These are phyloP conservation scores for Phytophthora hybrid DNA, from an alignment of 352 stramenopile species.

Conservation along the genomic window DNA sequence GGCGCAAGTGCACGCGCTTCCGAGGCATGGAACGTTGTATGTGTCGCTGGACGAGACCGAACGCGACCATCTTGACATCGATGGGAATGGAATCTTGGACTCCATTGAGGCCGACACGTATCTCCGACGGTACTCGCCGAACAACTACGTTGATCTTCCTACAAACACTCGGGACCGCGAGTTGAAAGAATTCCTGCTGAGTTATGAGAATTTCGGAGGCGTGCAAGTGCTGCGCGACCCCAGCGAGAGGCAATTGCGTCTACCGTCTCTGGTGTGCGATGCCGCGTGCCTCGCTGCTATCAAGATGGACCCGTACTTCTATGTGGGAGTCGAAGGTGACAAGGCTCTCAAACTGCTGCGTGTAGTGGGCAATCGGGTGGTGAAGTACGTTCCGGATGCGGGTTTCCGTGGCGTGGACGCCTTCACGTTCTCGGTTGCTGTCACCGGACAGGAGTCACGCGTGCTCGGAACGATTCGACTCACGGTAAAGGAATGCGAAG, in stretches of 20 bases:
- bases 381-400: slow-evolving; percentile 66
- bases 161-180: slow-evolving; percentile 46
- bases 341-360: slow-evolving; percentile 54
- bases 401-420: slow-evolving; percentile 62
- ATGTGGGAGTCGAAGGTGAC: slow-evolving; percentile 54
- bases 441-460: slow-evolving; percentile 51
- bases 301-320: slow-evolving; percentile 69
- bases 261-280: slow-evolving; percentile 64
- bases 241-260: slow-evolving; percentile 60
- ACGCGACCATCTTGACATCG: slow-evolving; percentile 67
- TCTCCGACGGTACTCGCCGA: slow-evolving; percentile 57
- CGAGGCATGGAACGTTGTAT: slow-evolving; percentile 75
- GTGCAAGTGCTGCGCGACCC: slow-evolving; percentile 60
- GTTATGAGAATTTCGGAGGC: slow-evolving; percentile 51
- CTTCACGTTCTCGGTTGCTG: slow-evolving; percentile 65
- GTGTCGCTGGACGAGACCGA: slow-evolving; percentile 63
- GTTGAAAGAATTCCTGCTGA: slow-evolving; percentile 57
- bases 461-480: slow-evolving; percentile 69
- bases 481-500: slow-evolving; percentile 63
- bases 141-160: slow-evolving; percentile 55
- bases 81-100: slow-evolving; percentile 67
- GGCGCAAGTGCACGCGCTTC: slow-evolving; percentile 66
- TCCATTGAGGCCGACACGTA: slow-evolving; percentile 62
- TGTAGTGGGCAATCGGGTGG: slow-evolving; percentile 49
- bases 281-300: slow-evolving; percentile 49